These are phyloP conservation scores for Chimonanthus salicifolius DNA, from an alignment of 164 flowering plant genomes.

Conservation along the genomic window DNA sequence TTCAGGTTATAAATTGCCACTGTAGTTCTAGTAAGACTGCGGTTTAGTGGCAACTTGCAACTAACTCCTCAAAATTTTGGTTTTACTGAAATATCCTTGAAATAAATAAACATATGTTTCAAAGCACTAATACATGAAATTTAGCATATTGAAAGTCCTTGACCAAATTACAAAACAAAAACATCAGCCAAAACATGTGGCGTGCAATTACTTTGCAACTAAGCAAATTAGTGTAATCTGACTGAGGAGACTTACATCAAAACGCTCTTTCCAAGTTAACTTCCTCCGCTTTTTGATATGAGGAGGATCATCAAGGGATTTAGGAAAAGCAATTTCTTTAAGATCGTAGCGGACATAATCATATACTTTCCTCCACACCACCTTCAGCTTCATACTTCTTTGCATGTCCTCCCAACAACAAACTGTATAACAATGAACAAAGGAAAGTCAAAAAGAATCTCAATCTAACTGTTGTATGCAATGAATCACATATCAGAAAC, in stretches of 20 bases:
- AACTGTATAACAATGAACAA: background rate
- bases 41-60: too few species aligned
- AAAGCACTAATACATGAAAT: too few species aligned
- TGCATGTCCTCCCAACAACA: background rate
- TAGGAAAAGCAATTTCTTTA: conserved; percentile 88
- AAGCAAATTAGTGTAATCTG: background rate
- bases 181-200: too few species aligned
- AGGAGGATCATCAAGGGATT: conserved; percentile 85
- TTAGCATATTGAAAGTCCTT: too few species aligned
- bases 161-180: too few species aligned
- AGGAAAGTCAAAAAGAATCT: background rate
- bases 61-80: too few species aligned
- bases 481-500: background rate
- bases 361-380: conserved; percentile 48
- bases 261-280: conserved; percentile 63
- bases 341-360: conserved; percentile 84
- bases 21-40: too few species aligned
- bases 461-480: background rate
- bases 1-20: too few species aligned
- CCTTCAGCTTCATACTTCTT: conserved; percentile 55
- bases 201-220: too few species aligned
- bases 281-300: conserved; percentile 49
- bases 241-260: conserved; percentile 32
- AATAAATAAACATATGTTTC: too few species aligned
- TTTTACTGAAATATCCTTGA: too few species aligned